Conservation (phyloP, 345 rosid genomes). For the Eucalyptus tenuipes region DNA sequence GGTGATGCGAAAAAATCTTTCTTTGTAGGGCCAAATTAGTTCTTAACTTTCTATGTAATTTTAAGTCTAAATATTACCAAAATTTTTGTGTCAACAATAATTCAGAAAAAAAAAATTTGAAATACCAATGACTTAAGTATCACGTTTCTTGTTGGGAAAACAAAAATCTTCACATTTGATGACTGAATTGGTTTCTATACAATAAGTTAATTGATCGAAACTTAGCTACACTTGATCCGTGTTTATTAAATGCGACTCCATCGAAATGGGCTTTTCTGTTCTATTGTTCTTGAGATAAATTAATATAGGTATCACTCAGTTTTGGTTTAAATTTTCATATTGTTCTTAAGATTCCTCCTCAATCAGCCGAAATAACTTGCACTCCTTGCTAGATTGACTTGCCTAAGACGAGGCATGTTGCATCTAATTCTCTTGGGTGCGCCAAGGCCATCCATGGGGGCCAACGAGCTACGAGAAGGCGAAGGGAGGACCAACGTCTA, state of each 20-base stretch:
- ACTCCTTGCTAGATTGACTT: background rate
- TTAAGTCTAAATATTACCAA: too few relatives aligned
- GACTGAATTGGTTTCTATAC: background rate
- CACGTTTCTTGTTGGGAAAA: background rate
- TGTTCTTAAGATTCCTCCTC: background rate
- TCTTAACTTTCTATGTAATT: too few relatives aligned
- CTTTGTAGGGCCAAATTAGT: too few relatives aligned
- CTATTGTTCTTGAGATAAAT: background rate
- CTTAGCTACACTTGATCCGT: background rate
- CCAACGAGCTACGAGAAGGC: background rate
- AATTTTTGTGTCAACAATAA: too few relatives aligned
- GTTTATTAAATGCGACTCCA: background rate
- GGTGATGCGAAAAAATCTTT: too few relatives aligned
- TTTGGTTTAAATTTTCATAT: background rate
- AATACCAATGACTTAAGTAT: background rate
- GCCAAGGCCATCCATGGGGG: background rate
- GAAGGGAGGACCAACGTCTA: background rate
- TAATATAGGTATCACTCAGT: too few relatives aligned
- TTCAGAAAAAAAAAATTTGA: background rate
- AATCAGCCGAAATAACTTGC: background rate
- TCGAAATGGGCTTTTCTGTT: background rate
- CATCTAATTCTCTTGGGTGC: background rate
- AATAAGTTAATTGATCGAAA: background rate
- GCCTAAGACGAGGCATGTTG: background rate
- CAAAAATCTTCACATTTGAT: background rate